A percentile compares a stretch with the other conserved stretches of the same genome.
Conservation (phyloP, 345 rosid genomes). For the Camelina neglecta region DNA sequence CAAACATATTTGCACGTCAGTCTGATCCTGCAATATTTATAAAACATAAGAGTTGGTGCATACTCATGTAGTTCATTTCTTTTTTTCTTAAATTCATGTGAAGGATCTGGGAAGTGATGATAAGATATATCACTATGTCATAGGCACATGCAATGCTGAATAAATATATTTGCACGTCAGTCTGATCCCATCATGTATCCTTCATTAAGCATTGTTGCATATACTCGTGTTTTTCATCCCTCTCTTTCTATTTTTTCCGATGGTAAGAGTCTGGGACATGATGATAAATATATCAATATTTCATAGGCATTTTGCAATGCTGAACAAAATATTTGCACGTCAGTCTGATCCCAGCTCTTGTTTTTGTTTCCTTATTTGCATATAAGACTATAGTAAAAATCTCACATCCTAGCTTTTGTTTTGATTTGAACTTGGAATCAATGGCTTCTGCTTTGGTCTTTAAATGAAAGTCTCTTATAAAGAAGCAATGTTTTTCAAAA, state of each 20-base stretch:
- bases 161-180: constrained; percentile 65
- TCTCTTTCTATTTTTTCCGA: neutral
- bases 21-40: constrained; percentile 46
- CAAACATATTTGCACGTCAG: constrained; percentile 59
- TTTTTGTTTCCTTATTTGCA: neutral
- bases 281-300: constrained; percentile 39
- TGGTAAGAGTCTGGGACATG: constrained; percentile 45
- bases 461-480: neutral
- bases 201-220: too few species aligned
- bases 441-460: constrained; percentile 1
- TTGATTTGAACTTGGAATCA: constrained; percentile 4
- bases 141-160: constrained; percentile 58
- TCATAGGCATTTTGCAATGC: constrained; percentile 49
- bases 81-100: neutral
- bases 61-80: neutral
- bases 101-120: constrained; percentile 56
- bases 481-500: neutral
- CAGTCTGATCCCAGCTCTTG: constrained; percentile 58
- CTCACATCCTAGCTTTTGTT: neutral
- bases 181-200: constrained; percentile 47
- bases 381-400: neutral
- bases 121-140: constrained; percentile 40
- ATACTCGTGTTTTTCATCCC: neutral
- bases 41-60: neutral
- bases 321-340: constrained; percentile 59